These are phyloP conservation scores for Melocanna baccifera DNA, from an alignment of 176 grass and related monocot genomes.

Conservation along the genomic window DNA sequence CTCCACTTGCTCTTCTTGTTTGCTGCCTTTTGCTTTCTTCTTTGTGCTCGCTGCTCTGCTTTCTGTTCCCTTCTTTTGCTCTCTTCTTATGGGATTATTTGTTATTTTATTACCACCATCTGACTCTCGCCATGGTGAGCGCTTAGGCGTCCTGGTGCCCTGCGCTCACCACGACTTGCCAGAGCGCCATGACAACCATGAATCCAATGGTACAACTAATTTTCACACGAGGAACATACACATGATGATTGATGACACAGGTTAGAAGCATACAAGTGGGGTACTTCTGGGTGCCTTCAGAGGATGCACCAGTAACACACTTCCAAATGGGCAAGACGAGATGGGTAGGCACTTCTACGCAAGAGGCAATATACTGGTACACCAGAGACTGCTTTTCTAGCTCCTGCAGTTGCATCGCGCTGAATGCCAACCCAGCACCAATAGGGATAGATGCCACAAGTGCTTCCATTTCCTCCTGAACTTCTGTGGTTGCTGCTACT, in stretches of 20 bases:
- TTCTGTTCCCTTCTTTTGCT: no score
- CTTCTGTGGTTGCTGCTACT: slow-evolving; percentile 32
- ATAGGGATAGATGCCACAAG: slow-evolving; percentile 41
- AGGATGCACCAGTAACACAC: slow-evolving; percentile 72
- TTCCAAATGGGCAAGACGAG: slow-evolving; percentile 98
- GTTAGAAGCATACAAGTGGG: slow-evolving; percentile 66
- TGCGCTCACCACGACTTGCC: no score
- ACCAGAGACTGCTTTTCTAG: slow-evolving; percentile 87
- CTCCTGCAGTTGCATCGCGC: slow-evolving; percentile 76
- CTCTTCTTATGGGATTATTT: no score
- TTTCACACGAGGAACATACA: slow-evolving; percentile 29
- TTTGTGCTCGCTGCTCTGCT: no score
- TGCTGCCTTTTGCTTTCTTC: no score
- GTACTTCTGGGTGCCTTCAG: slow-evolving; percentile 70
- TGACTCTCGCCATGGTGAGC: no score
- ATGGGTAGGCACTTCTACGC: slow-evolving; percentile 82
- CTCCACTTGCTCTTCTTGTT: no score
- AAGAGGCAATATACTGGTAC: slow-evolving; percentile 85
- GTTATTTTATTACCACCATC: no score
- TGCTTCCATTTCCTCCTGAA: slow-evolving; percentile 48
- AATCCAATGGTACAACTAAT: no score
- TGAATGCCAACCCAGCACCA: slow-evolving; percentile 61
- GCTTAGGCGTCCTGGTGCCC: no score
- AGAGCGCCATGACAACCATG: no score
- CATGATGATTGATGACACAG: slow-evolving; percentile 29